Evolutionary conservation across 2,329 filamentous ascomycete genomes (phyloP).

Genomic region (Blastomyces percursus): DNA sequence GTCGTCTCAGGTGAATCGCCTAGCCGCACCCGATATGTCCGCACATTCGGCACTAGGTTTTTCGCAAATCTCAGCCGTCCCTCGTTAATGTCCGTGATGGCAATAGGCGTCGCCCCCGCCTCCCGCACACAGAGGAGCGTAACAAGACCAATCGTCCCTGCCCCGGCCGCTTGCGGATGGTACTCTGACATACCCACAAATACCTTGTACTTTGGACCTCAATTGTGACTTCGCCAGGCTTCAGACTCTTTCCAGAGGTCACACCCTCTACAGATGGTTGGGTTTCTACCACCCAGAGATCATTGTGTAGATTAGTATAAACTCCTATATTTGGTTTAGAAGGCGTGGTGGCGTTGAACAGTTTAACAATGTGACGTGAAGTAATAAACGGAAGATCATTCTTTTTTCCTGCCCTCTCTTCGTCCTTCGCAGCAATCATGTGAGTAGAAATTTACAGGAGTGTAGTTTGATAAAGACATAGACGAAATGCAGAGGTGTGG

Average conservation of each 20-base stretch:
- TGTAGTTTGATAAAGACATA: not conserved
- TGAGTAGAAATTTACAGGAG: not conserved
- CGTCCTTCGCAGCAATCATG: not conserved
- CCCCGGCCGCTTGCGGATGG: slow-evolving; percentile 50
- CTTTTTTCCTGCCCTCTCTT: not conserved
- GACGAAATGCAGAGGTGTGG: not conserved
- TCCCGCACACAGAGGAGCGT: slow-evolving; percentile 74
- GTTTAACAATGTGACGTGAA: not conserved
- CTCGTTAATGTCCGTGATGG: slow-evolving; percentile 91
- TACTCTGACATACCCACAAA: slow-evolving; percentile 62
- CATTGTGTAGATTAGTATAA: slow-evolving; percentile 86
- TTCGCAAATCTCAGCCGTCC: slow-evolving; percentile 75
- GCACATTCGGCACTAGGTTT: slow-evolving; percentile 65
- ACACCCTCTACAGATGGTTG: slow-evolving; percentile 66
- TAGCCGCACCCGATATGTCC: slow-evolving; percentile 51
- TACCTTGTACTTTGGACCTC: slow-evolving; percentile 85
- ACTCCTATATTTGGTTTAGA: slow-evolving; percentile 81
- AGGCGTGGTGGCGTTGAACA: not conserved
- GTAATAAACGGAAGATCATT: not conserved
- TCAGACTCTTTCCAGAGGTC: slow-evolving; percentile 53
- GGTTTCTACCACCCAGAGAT: slow-evolving; percentile 77
- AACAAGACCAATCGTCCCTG: slow-evolving; percentile 86
- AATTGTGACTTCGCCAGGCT: slow-evolving; percentile 80
- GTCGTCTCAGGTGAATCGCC: slow-evolving; percentile 53
- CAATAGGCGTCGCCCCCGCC: slow-evolving; percentile 78